phyloP scores from a whole-genome alignment of 2,329 filamentous ascomycete genomes.

The Ascochyta viciae-villosae region DNA sequence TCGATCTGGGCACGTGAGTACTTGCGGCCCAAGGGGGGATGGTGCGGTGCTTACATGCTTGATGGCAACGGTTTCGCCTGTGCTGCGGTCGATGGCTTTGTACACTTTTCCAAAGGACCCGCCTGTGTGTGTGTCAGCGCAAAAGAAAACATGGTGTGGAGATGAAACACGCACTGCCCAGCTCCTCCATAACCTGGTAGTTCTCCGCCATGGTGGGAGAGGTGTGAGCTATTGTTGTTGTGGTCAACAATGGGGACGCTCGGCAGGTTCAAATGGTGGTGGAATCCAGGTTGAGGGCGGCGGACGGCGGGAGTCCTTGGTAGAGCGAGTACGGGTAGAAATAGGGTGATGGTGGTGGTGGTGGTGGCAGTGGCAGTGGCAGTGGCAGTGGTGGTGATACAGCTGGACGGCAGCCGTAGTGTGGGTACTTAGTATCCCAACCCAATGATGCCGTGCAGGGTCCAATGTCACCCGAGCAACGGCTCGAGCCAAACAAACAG shows the following conservation, averaged over 20 bases:
- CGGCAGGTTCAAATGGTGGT: conserved; percentile 18
- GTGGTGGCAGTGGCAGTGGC: neutral
- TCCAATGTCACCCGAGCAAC: conserved; percentile 37
- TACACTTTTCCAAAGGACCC: conserved; percentile 97
- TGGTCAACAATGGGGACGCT: conserved; percentile 28
- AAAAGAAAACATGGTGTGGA: neutral
- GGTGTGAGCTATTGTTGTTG: conserved; percentile 22
- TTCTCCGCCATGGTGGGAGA: conserved; percentile 72
- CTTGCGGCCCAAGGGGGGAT: neutral
- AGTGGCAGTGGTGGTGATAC: conserved; percentile 16
- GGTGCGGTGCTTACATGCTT: conserved; percentile 76
- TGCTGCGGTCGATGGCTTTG: conserved; percentile 90
- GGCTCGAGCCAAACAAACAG: conserved; percentile 33
- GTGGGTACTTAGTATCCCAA: neutral
- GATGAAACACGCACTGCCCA: conserved; percentile 75
- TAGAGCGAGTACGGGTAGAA: conserved; percentile 33
- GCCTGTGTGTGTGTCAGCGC: conserved; percentile 59
- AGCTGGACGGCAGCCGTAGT: conserved; percentile 6
- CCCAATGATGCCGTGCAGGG: conserved; percentile 16
- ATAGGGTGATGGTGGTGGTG: conserved; percentile 33
- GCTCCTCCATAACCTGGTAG: conserved; percentile 95
- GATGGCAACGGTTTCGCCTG: conserved; percentile 92
- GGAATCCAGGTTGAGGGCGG: conserved; percentile 31
- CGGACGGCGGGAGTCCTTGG: conserved; percentile 34
- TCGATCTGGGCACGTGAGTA: conserved; percentile 73